Evolutionary conservation across 177 flowering plant genomes (phyloP), one percentile per base, ranked within the genome.

Genomic region (Vitis hybrid): DNA sequence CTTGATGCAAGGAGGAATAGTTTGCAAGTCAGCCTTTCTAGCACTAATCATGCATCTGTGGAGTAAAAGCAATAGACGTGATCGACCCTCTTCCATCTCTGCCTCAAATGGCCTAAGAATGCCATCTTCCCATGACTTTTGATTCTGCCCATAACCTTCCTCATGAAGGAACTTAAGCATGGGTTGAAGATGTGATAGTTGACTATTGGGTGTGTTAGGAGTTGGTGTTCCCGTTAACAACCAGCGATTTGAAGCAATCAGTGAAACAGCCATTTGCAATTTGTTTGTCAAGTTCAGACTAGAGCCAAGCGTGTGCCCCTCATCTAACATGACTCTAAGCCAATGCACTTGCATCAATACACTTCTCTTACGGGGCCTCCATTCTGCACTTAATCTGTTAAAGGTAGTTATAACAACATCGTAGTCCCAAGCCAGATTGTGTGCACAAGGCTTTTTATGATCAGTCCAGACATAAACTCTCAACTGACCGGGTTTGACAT

Each of bases 301-400:
- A 61, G 96, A 89, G 61, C 99, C 99, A 73, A 95, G 97, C 53
- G 97, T 95, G 77, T 95, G 98, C 62, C 99, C 98, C 77, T 95
- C 99, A 83, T 95, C 99, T 72, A 95, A 77, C 73, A 95, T 86
- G 65, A 95, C 77, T 82, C 99, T 91, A 55, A 85, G 87, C 97
- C 97, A 95, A 74, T 95, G 99, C 60, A 95, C 91, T 85, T 95
- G 93, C 90, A 81, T 86, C 80, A 95, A 60, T 31, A 77, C 82
- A 82, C 99, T 93, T 76, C 76, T 85, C 77, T 85, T 90, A 49
- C 74, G 85, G 5, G 85, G 87, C 5, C 87, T 77, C 98, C 99
- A 95, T 78, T 95, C 99, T 62, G 89, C 89, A 85, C 99, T 95
- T 65, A 95, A 85, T 56, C 99, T 93, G 72, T 57, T 90, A 72